phyloP scores from a whole-genome alignment of 352 stramenopile genomes.

The Globisporangium parvum region DNA sequence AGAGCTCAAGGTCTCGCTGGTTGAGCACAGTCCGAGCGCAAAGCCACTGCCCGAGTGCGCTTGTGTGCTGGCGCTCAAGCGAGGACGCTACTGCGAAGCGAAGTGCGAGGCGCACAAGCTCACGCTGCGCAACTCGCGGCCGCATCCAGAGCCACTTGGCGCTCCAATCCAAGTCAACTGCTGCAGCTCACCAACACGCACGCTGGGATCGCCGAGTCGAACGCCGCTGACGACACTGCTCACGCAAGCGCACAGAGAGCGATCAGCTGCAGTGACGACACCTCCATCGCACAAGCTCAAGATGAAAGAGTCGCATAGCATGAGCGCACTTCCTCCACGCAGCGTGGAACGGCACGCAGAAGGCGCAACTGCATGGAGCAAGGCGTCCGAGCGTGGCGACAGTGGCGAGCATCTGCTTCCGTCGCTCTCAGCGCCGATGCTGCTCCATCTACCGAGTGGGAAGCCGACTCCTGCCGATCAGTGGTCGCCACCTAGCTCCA shows the following conservation, averaged over 20 bases:
- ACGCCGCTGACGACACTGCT: slow-evolving; percentile 6
- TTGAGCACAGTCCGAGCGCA: slow-evolving; percentile 9
- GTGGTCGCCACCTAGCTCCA: slow-evolving; percentile 1
- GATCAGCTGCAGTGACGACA: neutral
- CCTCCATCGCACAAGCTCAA: neutral
- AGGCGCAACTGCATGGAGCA: neutral
- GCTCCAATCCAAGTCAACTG: slow-evolving; percentile 1
- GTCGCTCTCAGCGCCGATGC: slow-evolving; percentile 3
- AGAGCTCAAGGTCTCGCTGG: slow-evolving; percentile 28
- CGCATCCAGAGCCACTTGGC: slow-evolving; percentile 30
- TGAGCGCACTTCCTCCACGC: neutral
- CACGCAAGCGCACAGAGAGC: neutral
- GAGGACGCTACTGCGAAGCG: slow-evolving; percentile 36
- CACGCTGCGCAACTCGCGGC: slow-evolving; percentile 46
- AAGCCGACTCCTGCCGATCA: neutral
- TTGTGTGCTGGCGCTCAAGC: slow-evolving; percentile 38
- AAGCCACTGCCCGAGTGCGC: slow-evolving; percentile 28
- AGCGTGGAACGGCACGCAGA: neutral
- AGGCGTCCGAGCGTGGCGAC: neutral
- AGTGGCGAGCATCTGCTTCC: neutral
- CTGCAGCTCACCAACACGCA: slow-evolving; percentile 6
- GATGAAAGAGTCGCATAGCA: slow-evolving; percentile 13
- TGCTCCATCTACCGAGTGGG: slow-evolving; percentile 5
- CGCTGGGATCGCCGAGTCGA: slow-evolving; percentile 1
- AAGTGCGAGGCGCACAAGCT: slow-evolving; percentile 56